Percentiles rank a stretch among this genome's conserved stretches.
These are phyloP conservation scores for Cicer pinnatifidum DNA, from an alignment of 306 rosid genomes.

Conservation along the genomic window DNA sequence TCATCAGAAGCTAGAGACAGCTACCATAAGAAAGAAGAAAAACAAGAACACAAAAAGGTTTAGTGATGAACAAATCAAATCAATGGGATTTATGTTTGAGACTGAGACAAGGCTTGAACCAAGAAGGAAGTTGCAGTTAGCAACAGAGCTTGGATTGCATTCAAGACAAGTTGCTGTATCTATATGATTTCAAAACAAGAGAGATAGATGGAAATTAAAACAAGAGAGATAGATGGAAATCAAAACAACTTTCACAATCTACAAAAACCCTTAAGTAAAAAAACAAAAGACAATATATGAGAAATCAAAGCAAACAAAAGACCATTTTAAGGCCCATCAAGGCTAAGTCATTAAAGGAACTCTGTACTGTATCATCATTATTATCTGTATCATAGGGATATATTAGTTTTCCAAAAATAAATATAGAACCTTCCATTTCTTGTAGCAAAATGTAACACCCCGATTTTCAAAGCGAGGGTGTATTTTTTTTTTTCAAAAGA, in stretches of 20 bases:
- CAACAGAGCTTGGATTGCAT: constrained; percentile 83
- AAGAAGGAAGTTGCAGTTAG: constrained; percentile 72
- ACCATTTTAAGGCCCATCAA: too few species aligned
- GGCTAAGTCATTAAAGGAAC: too few species aligned
- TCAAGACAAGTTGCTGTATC: constrained; percentile 94
- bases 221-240: constrained; percentile 52
- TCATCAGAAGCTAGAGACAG: constrained; percentile 44
- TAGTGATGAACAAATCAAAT: constrained; percentile 79
- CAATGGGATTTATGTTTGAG: constrained; percentile 74
- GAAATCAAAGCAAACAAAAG: too few species aligned
- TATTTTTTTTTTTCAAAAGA: too few species aligned
- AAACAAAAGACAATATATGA: too few species aligned
- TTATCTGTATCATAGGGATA: too few species aligned
- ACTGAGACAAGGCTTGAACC: constrained; percentile 84
- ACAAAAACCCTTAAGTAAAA: too few species aligned
- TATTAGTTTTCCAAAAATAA: too few species aligned
- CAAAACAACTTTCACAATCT: constrained; percentile 61
- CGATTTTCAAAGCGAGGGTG: too few species aligned
- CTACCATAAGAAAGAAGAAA: constrained; percentile 49
- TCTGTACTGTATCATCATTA: too few species aligned
- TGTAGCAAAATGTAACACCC: too few species aligned
- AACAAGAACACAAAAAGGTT: constrained; percentile 70
- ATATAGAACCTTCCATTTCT: too few species aligned
- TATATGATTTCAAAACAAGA: constrained; percentile 94
- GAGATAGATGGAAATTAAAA: constrained; percentile 60